Conservation (phyloP, 192 early-diverging fungal genomes). For the Coemansia guatemalensis region DNA sequence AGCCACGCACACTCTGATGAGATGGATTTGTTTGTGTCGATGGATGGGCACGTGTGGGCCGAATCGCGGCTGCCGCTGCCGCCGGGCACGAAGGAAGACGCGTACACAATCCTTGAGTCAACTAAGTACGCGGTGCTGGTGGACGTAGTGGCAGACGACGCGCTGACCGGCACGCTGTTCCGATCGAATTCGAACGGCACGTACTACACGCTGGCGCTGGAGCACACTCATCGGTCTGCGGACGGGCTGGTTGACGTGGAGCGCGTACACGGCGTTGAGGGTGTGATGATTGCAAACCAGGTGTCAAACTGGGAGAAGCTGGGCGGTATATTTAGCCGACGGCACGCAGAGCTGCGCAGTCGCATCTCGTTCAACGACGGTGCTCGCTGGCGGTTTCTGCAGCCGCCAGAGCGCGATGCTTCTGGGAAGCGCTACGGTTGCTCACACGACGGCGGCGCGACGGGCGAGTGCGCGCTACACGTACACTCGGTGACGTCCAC, state of each 20-base stretch:
- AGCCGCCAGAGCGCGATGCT: conserved; percentile 60
- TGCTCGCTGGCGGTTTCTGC: conserved; percentile 68
- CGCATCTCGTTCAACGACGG: conserved; percentile 90
- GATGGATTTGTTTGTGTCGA: conserved; percentile 65
- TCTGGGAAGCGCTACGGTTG: conserved; percentile 63
- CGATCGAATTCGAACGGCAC: conserved; percentile 88
- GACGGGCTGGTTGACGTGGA: conserved; percentile 89
- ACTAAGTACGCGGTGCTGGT: conserved; percentile 70
- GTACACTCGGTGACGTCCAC: conserved; percentile 79
- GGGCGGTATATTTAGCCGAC: conserved; percentile 35
- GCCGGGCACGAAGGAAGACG: conserved; percentile 57
- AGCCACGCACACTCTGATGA: conserved; percentile 56
- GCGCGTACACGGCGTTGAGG: conserved; percentile 76
- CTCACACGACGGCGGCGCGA: conserved; percentile 37
- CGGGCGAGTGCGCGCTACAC: conserved; percentile 75
- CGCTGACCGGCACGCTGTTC: conserved; percentile 69
- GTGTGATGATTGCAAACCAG: conserved; percentile 83
- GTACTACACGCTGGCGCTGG: conserved; percentile 74
- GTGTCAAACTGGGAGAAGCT: conserved; percentile 74
- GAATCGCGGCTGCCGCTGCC: conserved; percentile 62
- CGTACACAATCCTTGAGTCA: conserved; percentile 88
- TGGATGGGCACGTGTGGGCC: conserved; percentile 66
- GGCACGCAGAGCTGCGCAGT: conserved; percentile 62
- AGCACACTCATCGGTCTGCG: conserved; percentile 76
- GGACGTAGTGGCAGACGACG: conserved; percentile 60